Base-by-base conservation (phyloP, 495 filamentous ascomycete genomes). In the Pseudoneurospora amorphoporcata region DNA sequence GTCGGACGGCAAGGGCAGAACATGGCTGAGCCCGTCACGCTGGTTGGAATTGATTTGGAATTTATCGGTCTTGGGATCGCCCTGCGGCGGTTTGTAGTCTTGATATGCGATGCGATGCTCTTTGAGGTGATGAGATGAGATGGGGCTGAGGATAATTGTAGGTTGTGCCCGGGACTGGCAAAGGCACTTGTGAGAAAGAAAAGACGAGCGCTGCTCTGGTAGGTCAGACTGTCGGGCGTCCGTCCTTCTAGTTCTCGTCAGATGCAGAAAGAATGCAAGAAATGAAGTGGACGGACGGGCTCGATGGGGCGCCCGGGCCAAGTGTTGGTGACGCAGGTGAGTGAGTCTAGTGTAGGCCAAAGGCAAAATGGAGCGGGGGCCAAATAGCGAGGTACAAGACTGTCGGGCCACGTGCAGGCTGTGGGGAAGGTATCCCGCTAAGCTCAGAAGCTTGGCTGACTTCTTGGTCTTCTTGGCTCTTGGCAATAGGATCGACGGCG, bases 1-100 rank as follows among this genome's bases (percentile, higher is more conserved):
- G 53, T 35, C 53, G 53, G 29, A 61, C 53, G 23, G 29, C 23
- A 61, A 61, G 53, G 53, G 17, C 53, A 73, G 71, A 73, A 73
- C 75, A 79, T 73, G 77, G 61, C 71, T 72, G 53, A 17, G 53
- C 53, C 53, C 53, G 53, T 65, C 53, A 65, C 53, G 53, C 53
- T 65, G 53, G 29, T 16, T 35, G 53, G 29, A 65, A 65, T 65
- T 35, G 53, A 65, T 65, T 65, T 65, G 53, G 29, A 35, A 65
- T 35, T 16, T 35, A 65, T 65, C 53, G 53, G 53, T 65, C 14
- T 35, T 65, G 29, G 53, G 53, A 65, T 65, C 53, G 29, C 53
- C 53, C 53, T 29, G 53, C 53, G 53, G 53, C 12, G 53, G 53
- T 17, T 65, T 65, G 14, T 16, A 35, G 53, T 35, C 2, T 61